Conservation (phyloP, 176 grass and related monocot species). For the Thinopyrum elongatum region DNA sequence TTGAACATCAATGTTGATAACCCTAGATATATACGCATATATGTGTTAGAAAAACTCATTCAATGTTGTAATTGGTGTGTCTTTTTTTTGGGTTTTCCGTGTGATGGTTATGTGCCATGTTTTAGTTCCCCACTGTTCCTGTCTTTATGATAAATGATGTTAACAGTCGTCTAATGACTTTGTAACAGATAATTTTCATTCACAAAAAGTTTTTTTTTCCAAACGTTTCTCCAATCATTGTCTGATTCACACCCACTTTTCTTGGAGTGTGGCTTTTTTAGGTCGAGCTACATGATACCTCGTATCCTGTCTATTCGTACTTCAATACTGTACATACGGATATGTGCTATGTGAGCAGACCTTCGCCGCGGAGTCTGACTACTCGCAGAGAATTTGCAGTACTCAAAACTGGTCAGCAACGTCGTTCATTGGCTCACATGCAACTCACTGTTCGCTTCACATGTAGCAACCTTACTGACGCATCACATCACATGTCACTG, state of each 20-base stretch:
- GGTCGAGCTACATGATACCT: too few species aligned
- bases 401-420: too few species aligned
- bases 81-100: neutral
- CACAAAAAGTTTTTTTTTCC: neutral
- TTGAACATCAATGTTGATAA: neutral
- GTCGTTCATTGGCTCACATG: too few species aligned
- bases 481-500: too few species aligned
- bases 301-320: too few species aligned
- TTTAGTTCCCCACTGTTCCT: conserved; percentile 4
- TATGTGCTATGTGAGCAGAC: too few species aligned
- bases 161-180: neutral
- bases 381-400: too few species aligned
- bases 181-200: conserved; percentile 3
- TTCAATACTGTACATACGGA: too few species aligned
- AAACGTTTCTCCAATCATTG: conserved; percentile 22
- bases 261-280: neutral
- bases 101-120: neutral
- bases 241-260: conserved; percentile 1
- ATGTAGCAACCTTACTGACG: too few species aligned
- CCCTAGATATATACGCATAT: neutral
- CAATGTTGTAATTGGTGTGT: neutral
- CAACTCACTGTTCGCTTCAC: too few species aligned
- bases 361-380: too few species aligned
- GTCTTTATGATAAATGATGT: neutral
- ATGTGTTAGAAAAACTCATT: neutral